These are phyloP conservation scores for Capsella rubella DNA, from an alignment of 441 rosid species.

Conservation along the genomic window DNA sequence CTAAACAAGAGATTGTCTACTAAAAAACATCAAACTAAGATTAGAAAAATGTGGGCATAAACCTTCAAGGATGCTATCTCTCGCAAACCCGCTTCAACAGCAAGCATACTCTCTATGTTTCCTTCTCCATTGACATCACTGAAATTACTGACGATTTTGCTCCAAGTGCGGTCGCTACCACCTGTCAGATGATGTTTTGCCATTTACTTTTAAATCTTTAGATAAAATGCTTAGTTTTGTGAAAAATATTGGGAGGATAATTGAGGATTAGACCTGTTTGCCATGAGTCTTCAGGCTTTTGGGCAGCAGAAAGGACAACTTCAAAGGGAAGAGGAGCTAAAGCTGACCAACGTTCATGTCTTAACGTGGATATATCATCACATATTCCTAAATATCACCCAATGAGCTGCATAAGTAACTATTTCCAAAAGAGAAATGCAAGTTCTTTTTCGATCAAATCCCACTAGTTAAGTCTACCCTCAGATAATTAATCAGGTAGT, in stretches of 20 bases:
- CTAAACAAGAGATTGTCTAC: neutral
- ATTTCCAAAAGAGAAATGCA: constrained; percentile 17
- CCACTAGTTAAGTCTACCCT: constrained; percentile 1
- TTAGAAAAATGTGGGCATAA: constrained; percentile 26
- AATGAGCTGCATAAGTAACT: constrained; percentile 20
- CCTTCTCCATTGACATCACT: constrained; percentile 90
- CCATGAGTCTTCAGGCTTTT: constrained; percentile 86
- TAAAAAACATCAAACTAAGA: neutral
- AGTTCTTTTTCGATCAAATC: constrained; percentile 9
- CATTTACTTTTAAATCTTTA: constrained; percentile 15
- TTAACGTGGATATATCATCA: constrained; percentile 71
- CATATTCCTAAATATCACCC: constrained; percentile 62
- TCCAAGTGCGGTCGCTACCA: constrained; percentile 59
- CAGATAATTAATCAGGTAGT: neutral
- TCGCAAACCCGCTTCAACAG: constrained; percentile 91
- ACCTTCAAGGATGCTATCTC: constrained; percentile 96
- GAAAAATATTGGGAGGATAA: constrained; percentile 14
- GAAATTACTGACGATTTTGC: constrained; percentile 71
- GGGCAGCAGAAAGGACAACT: constrained; percentile 95
- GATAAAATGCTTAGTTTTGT: neutral
- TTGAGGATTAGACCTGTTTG: constrained; percentile 59
- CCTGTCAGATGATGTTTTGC: constrained; percentile 51
- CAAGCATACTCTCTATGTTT: constrained; percentile 91
- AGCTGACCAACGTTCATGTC: constrained; percentile 95
- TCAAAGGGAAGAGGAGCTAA: constrained; percentile 97